phyloP scores from a whole-genome alignment of 176 grass and related monocot genomes.

The Typha latifolia region DNA sequence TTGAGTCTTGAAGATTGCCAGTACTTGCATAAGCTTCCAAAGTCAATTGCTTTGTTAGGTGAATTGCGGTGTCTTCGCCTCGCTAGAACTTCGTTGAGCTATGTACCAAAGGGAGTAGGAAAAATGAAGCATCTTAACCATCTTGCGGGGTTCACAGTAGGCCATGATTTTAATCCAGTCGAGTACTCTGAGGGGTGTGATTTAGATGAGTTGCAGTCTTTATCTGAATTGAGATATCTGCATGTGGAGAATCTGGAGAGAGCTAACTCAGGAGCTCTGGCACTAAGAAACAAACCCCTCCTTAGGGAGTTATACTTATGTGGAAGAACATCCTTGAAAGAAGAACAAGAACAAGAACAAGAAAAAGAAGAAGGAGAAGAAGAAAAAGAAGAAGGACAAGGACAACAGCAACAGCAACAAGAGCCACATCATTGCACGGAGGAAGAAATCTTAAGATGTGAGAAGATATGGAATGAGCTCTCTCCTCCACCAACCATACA shows the following conservation, averaged over 20 bases:
- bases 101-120: conserved; percentile 56
- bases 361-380: conserved; percentile 22
- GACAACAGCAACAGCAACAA: conserved; percentile 18
- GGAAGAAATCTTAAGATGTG: conserved; percentile 30
- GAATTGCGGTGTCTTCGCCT: conserved; percentile 57
- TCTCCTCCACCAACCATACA: conserved; percentile 43
- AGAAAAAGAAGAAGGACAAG: conserved; percentile 21
- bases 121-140: conserved; percentile 55
- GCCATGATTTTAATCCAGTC: conserved; percentile 21
- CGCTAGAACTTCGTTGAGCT: conserved; percentile 39
- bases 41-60: conserved; percentile 42
- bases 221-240: conserved; percentile 62
- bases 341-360: conserved; percentile 17
- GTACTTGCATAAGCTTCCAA: conserved; percentile 51
- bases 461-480: conserved; percentile 69
- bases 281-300: conserved; percentile 51
- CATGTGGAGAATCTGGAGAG: conserved; percentile 49
- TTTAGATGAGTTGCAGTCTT: conserved; percentile 43
- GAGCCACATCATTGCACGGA: conserved; percentile 12
- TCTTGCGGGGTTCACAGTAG: conserved; percentile 55
- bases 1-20: conserved; percentile 51
- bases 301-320: conserved; percentile 53
- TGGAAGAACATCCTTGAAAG: conserved; percentile 21
- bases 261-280: conserved; percentile 38
- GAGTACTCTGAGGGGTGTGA: conserved; percentile 35